A percentile compares a stretch with the other conserved stretches of the same genome.
Conservation (phyloP, 352 stramenopile species). For the Pythium phragmiticola region DNA sequence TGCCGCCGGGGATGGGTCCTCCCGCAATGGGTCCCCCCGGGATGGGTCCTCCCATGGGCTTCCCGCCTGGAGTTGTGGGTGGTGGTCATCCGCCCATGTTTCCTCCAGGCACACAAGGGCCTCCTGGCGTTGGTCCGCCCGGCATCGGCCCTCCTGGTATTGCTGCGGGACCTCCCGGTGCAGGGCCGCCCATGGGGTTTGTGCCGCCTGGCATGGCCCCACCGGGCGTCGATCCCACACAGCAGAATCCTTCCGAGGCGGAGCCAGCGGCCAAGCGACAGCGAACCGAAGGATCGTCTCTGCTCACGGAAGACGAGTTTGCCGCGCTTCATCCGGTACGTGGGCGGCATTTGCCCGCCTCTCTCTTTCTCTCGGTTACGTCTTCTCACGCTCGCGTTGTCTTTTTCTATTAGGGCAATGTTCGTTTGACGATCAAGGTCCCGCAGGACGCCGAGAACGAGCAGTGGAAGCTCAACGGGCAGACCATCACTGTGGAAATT, state of each 20-base stretch:
- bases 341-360: slow-evolving; percentile 7
- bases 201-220: slow-evolving; percentile 15
- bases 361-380: not conserved
- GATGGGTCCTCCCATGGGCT: slow-evolving; percentile 30
- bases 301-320: slow-evolving; percentile 84
- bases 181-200: slow-evolving; percentile 10
- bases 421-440: slow-evolving; percentile 74
- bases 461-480: slow-evolving; percentile 93
- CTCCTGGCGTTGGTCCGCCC: too few relatives aligned
- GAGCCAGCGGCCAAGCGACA: slow-evolving; percentile 74
- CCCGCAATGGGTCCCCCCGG: slow-evolving; percentile 30
- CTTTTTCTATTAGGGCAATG: slow-evolving; percentile 42
- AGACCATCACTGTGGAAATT: slow-evolving; percentile 88
- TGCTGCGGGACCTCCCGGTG: slow-evolving; percentile 16
- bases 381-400: slow-evolving; percentile 16
- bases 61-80: not conserved
- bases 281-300: slow-evolving; percentile 49
- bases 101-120: slow-evolving; percentile 4
- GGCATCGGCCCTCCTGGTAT: slow-evolving; percentile 28
- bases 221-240: slow-evolving; percentile 8
- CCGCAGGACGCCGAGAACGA: slow-evolving; percentile 88
- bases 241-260: slow-evolving; percentile 28
- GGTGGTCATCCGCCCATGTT: slow-evolving; percentile 1
- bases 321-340: slow-evolving; percentile 67
- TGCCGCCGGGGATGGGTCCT: slow-evolving; percentile 17